Conservation (phyloP, 192 early-diverging fungal genomes). For the Mortierella antarctica region DNA sequence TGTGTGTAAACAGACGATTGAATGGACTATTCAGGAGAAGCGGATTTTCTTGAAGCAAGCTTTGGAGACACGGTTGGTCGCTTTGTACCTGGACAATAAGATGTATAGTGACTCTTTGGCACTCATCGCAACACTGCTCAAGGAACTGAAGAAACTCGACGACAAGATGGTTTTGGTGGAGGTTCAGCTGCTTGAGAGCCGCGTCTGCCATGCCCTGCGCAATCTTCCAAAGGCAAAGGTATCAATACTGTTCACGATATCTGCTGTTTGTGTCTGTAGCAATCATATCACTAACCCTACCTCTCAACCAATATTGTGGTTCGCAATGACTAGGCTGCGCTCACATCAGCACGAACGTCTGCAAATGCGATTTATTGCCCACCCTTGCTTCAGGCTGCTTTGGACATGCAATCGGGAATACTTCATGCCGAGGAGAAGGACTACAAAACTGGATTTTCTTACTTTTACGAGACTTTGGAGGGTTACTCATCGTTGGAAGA, state of each 20-base stretch:
- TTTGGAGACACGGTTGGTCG: conserved; percentile 91
- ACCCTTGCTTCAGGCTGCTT: conserved; percentile 92
- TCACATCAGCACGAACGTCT: conserved; percentile 95
- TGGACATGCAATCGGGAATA: conserved; percentile 98
- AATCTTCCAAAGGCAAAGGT: conserved; percentile 94
- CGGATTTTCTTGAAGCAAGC: conserved; percentile 95
- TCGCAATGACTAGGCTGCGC: conserved; percentile 71
- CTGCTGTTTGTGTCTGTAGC: background rate
- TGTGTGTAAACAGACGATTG: conserved; percentile 93
- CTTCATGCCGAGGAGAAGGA: conserved; percentile 99
- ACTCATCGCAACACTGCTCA: conserved; percentile 86
- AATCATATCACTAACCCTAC: background rate
- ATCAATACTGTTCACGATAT: background rate
- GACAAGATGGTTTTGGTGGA: conserved; percentile 99
- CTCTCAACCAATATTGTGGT: background rate
- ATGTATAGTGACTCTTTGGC: conserved; percentile 93
- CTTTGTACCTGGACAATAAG: conserved; percentile 92
- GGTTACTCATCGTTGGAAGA: conserved; percentile 92
- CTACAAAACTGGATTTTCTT: conserved; percentile 96
- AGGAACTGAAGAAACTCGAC: conserved; percentile 98
- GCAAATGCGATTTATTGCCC: conserved; percentile 99
- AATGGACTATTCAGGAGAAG: conserved; percentile 93
- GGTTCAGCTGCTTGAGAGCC: conserved; percentile 95
- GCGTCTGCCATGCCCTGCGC: conserved; percentile 90
- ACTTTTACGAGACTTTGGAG: conserved; percentile 99